Evolutionary conservation across 2,329 filamentous ascomycete species (phyloP), one percentile per base, ranked within the genome.

Genomic region (Calonectria honghensis): DNA sequence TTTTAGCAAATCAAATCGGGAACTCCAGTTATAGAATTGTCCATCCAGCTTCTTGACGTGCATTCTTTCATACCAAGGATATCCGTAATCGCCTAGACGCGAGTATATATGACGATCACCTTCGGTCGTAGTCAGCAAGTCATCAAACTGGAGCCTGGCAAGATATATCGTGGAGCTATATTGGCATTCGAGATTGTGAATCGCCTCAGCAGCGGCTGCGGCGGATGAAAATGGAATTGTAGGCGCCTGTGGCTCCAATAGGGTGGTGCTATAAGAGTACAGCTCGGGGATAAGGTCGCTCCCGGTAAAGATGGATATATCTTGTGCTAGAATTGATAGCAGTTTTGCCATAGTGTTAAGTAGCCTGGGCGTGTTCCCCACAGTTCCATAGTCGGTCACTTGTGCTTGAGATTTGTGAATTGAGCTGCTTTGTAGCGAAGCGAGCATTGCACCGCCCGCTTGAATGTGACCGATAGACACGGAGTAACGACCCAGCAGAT

Each of bases 1-100:
- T 18, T 35, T 45, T 27, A 59, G 48, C 14, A 59, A 27, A 59
- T 69, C 37, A 20, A 69, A 69, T 14, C 51, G 66, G 1, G 16
- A 37, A 3, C 37, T 69, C 66, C 66, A 69, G 4, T 27, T 59
- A 24, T 32, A 14, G 9, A 45, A 20, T 11, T 10, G 13, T 14
- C 18, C 9, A 9, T 54, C 35, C 18, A 69, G 16, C 6, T 4
- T 3, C 16, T 29, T 27, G 0, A 10, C 24, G 4, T 51, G 29
- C 7, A 39, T 24, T 6, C 14, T 59, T 18, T 41, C 35, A 27
- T 41, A 39, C 57, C 57, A 63, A 29, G n/a, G 10, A 18, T 29
- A n/a, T 18, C 41, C 57, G 31, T 11, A 39, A 7, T 13, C 6
- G 29, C 35, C 41, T 5, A 63, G 20, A 13, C 37, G 35, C 9